Base-by-base conservation (phyloP, 345 rosid genomes). In the Populus euphratica region DNA sequence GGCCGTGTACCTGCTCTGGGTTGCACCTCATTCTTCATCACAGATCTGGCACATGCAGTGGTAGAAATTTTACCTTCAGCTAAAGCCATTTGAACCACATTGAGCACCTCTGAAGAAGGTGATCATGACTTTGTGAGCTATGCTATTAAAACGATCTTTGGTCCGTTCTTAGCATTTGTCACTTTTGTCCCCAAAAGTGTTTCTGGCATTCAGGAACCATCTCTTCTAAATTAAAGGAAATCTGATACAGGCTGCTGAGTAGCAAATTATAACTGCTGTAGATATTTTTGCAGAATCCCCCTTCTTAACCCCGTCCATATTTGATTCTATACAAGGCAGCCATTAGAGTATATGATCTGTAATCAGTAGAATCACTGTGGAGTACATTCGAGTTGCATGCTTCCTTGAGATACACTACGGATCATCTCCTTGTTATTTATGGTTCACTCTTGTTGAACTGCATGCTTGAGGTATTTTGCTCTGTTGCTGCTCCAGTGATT, bases 1-100 rank as follows among this genome's bases (percentile, higher is more conserved):
- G 97, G 97, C 0, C 89, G 94, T 4, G 98, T 93, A 16, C 96
- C 99, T 1, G 98, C 99, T 33, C 85, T 96, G 47, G 90, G 88
- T 69, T 91, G 93, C 75, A 90, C 91, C 11, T 61, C 91, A n/a
- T 90, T 96, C 27, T 96, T 93, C 90, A 93, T 96, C 77, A 83
- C 86, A 2, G 98, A 96, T 85, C 82, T 95, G 75, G 97, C 99
- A 29, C 97, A 95, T 86, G 98, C 93, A 33, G 96, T 93, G 35
- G 77, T 92, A 50, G 98, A 95, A 85, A 91, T 93, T 8, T 83
- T 95, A 62, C 96, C 99, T 75, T 87, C 91, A n/a, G 93, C 97
- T 0, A 69, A 80, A 75, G 90, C 92, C 73, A 76, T 90, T 77
- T 81, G 83, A 18, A 81, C 75, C 54, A 70, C 93, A 44, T 74